These are phyloP conservation scores for Cyclocybe cylindracea DNA, from an alignment of 768 basidiomycete species.

Conservation along the genomic window DNA sequence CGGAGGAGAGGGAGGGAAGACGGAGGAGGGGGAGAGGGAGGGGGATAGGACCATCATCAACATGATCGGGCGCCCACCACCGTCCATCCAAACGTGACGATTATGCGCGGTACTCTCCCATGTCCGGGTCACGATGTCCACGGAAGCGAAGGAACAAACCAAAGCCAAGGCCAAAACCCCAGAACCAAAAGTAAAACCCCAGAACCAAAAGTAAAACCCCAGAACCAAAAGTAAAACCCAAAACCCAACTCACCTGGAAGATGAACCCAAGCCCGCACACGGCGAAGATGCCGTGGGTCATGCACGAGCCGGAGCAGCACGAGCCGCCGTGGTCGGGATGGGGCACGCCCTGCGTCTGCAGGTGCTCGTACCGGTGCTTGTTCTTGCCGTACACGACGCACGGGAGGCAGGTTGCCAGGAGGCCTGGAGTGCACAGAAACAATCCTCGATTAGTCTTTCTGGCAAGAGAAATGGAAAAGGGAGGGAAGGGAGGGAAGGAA, in stretches of 20 bases:
- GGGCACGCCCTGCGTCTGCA: slow-evolving; percentile 33
- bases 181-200: too few relatives aligned
- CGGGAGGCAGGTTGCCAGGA: slow-evolving; percentile 37
- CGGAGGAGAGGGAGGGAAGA: neutral
- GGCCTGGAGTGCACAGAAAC: slow-evolving; percentile 19
- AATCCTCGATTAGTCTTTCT: neutral
- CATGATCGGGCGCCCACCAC: too few relatives aligned
- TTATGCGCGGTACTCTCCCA: too few relatives aligned
- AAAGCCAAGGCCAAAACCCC: too few relatives aligned
- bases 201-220: too few relatives aligned
- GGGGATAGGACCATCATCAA: too few relatives aligned
- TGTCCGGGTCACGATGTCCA: neutral
- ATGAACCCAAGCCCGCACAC: slow-evolving; percentile 36
- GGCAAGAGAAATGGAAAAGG: neutral
- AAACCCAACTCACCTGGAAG: slow-evolving; percentile 32
- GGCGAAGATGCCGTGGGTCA: slow-evolving; percentile 28
- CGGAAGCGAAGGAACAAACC: neutral
- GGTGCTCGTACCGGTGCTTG: slow-evolving; percentile 40
- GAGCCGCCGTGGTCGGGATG: slow-evolving; percentile 36
- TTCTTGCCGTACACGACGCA: slow-evolving; percentile 41
- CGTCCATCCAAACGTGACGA: too few relatives aligned
- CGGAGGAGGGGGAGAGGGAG: neutral
- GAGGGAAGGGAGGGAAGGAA: neutral
- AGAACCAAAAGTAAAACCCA: too few relatives aligned
- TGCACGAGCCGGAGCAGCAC: slow-evolving; percentile 34